A percentile compares a stretch with the other conserved stretches of the same genome.
These are phyloP conservation scores for Pelargonium nanum DNA, from an alignment of 345 rosid genomes.

Conservation along the genomic window DNA sequence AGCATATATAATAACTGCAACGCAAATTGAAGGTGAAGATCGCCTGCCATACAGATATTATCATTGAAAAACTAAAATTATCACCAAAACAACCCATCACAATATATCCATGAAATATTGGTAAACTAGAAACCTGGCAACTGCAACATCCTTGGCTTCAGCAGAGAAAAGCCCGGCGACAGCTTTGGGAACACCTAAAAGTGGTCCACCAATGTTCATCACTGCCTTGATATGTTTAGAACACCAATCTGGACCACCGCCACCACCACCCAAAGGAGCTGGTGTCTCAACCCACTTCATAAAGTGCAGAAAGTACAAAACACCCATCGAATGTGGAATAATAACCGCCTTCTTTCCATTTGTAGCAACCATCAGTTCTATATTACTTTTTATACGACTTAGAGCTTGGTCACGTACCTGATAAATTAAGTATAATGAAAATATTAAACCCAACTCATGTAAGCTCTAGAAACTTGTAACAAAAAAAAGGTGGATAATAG, in stretches of 20 bases:
- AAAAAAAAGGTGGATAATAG: background rate
- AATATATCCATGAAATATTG: background rate
- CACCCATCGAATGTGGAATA: slow-evolving; percentile 74
- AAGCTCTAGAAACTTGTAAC: background rate
- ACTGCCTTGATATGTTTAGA: slow-evolving; percentile 55
- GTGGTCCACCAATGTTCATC: slow-evolving; percentile 64
- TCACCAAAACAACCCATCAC: background rate
- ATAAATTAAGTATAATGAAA: slow-evolving; percentile 13
- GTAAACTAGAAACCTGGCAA: slow-evolving; percentile 37
- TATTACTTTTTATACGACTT: slow-evolving; percentile 58
- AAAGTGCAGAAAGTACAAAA: slow-evolving; percentile 58
- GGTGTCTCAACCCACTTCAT: slow-evolving; percentile 82
- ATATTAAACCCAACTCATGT: too few relatives aligned
- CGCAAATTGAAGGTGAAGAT: too few relatives aligned
- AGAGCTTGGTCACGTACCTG: slow-evolving; percentile 57
- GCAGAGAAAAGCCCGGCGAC: slow-evolving; percentile 45
- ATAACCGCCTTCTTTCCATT: slow-evolving; percentile 52
- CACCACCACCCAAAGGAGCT: slow-evolving; percentile 64
- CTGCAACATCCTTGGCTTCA: slow-evolving; percentile 56
- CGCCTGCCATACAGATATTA: too few relatives aligned
- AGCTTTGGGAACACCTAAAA: slow-evolving; percentile 61
- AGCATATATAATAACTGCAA: too few relatives aligned
- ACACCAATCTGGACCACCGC: slow-evolving; percentile 71
- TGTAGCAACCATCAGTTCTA: slow-evolving; percentile 64
- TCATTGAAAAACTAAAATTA: too few relatives aligned